Percentiles rank a stretch among this genome's conserved stretches.
phyloP scores from a whole-genome alignment of 2,329 filamentous ascomycete genomes.

The Xylaria sp. region DNA sequence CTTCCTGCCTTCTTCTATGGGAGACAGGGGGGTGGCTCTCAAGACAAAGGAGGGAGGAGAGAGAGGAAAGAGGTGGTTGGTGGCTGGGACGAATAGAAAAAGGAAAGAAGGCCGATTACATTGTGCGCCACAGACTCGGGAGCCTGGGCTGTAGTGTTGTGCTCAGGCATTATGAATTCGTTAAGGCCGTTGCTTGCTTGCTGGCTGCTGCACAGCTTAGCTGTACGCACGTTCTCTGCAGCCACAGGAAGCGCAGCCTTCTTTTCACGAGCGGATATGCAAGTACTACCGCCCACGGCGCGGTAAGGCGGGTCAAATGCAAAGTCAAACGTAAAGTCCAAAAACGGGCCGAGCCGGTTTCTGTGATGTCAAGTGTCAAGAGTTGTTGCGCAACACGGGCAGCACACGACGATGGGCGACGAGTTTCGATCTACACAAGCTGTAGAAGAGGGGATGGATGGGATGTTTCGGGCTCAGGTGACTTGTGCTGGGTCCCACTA shows the following conservation, averaged over 20 bases:
- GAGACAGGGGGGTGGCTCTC: background rate
- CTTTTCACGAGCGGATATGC: constrained; percentile 35
- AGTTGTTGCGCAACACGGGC: constrained; percentile 38
- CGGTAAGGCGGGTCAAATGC: constrained; percentile 38
- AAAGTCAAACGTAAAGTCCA: constrained; percentile 34
- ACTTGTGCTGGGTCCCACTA: background rate
- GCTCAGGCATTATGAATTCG: constrained; percentile 44
- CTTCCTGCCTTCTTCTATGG: background rate
- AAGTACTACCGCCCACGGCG: constrained; percentile 39
- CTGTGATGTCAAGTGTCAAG: constrained; percentile 34
- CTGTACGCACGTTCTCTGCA: constrained; percentile 35
- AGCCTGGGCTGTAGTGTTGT: constrained; percentile 43
- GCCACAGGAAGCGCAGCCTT: constrained; percentile 40
- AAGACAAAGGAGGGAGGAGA: constrained; percentile 2
- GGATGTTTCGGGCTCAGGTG: background rate
- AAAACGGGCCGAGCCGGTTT: constrained; percentile 46
- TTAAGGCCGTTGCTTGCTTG: background rate
- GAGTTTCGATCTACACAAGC: background rate
- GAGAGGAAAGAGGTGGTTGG: constrained; percentile 14
- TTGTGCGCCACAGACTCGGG: constrained; percentile 46
- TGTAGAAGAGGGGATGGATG: background rate
- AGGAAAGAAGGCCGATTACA: constrained; percentile 42
- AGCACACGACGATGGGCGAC: constrained; percentile 21
- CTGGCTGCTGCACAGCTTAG: constrained; percentile 27
- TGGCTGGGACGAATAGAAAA: background rate